phyloP scores from a whole-genome alignment of 1,284 basidiomycete genomes.

The Moesziomyces antarcticus region DNA sequence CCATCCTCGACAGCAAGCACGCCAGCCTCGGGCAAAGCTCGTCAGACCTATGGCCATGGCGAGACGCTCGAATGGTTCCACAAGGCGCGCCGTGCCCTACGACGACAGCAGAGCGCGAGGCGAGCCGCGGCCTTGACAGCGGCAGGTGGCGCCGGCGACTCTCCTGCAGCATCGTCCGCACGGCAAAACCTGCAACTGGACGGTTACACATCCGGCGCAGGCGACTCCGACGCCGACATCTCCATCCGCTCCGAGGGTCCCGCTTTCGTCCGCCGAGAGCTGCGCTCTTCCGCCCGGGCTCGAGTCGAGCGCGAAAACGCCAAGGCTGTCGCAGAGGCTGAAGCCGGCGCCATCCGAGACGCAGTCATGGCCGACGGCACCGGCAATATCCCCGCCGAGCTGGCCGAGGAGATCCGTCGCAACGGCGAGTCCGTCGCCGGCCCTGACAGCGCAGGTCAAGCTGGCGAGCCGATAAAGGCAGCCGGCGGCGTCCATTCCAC shows the following conservation, averaged over 20 bases:
- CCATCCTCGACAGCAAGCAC: conserved; percentile 20
- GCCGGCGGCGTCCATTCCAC: conserved; percentile 3
- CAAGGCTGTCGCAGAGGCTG: conserved; percentile 47
- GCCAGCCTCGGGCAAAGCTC: conserved; percentile 19
- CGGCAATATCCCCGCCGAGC: conserved; percentile 29
- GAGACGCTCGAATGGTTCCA: conserved; percentile 57
- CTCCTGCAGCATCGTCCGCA: conserved; percentile 3
- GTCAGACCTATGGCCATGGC: conserved; percentile 27
- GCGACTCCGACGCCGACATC: conserved; percentile 36
- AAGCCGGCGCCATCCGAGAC: conserved; percentile 48
- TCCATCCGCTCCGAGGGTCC: conserved; percentile 36
- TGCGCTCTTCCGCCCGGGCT: conserved; percentile 17
- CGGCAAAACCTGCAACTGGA: conserved; percentile 4
- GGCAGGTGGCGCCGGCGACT: neutral
- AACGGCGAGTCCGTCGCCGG: conserved; percentile 17
- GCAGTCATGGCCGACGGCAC: conserved; percentile 54
- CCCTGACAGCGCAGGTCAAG: neutral
- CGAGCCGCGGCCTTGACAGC: conserved; percentile 11
- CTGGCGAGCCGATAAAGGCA: neutral
- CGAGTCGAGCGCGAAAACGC: conserved; percentile 18
- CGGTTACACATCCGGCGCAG: conserved; percentile 17
- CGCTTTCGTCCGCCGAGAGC: conserved; percentile 13
- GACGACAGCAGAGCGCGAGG: conserved; percentile 34
- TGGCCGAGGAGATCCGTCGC: conserved; percentile 33
- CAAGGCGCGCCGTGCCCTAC: conserved; percentile 44